Base-by-base conservation (phyloP, 1,284 basidiomycete genomes). In the Pseudozyma thailandica region DNA sequence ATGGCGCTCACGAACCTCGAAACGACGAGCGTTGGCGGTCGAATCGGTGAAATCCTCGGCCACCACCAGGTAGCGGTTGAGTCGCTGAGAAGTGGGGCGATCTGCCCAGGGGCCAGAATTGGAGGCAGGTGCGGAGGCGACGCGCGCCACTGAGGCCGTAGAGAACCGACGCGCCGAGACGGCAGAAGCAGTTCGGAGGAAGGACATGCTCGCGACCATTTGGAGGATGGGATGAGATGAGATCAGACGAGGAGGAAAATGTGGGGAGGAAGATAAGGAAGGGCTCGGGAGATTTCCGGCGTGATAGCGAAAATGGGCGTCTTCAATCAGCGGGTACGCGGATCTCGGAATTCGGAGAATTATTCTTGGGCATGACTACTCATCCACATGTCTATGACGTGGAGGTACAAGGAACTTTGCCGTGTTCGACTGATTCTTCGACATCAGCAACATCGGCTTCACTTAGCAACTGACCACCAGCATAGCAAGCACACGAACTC, bases 1-100 rank as follows among this genome's bases (percentile, higher is more conserved):
- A 49, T 78, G 75, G 27, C 63, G 54, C 28, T 78, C 74, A 23
- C 75, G 62, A 18, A 78, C 76, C 46, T 75, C 76, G 45, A 75
- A 59, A 20, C 72, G 50, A 13, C 74, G 51, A 5, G 74, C 63
- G 42, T 72, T 59, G 20, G 74, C 68, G 7, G 65, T 66, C 10
- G 72, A 48, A 48, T 74, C 63, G 27, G 51, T 1, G 28, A 38
- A 55, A 41, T 75, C 72, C 47, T 75, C 70, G 15, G 75, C 75
- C 16, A 77, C 41, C 27, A 77, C 61, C 8, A 77, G 38, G 35
- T 77, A 77, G 18, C 68, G 61, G 59, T 75, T 73, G n/a, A 75
- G 52, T 4, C 59, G 54, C 0, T 50, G 42, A 0, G 58, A 23
- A 0, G 51, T 26, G 18, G 56, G 64, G 10, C 52, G 48, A 37